phyloP scores from a whole-genome alignment of 2,329 filamentous ascomycete species.

The Fusarium devonianum region DNA sequence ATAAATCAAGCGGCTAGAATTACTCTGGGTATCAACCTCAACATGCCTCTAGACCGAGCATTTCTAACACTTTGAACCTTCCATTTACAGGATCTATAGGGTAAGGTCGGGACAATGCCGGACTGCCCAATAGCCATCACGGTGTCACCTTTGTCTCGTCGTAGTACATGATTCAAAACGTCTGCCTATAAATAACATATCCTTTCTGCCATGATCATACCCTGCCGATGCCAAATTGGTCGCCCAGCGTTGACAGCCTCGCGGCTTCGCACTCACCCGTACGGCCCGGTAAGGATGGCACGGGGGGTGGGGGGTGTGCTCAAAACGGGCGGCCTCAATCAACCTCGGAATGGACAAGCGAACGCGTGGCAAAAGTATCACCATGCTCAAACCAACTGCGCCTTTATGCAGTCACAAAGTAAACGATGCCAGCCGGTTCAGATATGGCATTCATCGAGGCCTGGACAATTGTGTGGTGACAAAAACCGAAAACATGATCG shows the following conservation, averaged over 20 bases:
- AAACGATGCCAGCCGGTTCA: neutral
- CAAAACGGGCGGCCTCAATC: slow-evolving; percentile 33
- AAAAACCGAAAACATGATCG: neutral
- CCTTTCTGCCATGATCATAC: slow-evolving; percentile 13
- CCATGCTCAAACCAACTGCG: neutral
- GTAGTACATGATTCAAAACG: too few relatives aligned
- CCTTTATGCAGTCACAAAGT: slow-evolving; percentile 4
- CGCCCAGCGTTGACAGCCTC: slow-evolving; percentile 5
- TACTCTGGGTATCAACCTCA: too few relatives aligned
- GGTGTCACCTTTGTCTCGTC: too few relatives aligned
- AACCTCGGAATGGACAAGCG: slow-evolving; percentile 1
- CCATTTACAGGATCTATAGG: too few relatives aligned
- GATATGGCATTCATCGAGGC: neutral
- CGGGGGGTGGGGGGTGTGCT: slow-evolving; percentile 27
- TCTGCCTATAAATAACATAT: too few relatives aligned
- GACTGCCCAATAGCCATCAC: neutral
- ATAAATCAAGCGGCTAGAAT: too few relatives aligned
- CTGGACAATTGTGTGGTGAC: neutral
- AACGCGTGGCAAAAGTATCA: slow-evolving; percentile 35
- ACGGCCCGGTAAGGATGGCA: slow-evolving; percentile 21
- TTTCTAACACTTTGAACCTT: too few relatives aligned
- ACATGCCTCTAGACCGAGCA: too few relatives aligned
- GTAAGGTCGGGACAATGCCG: too few relatives aligned
- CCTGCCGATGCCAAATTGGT: slow-evolving; percentile 16
- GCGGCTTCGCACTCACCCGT: neutral